Conservation (phyloP, 2,329 filamentous ascomycete genomes). For the Diaporthe capsici region DNA sequence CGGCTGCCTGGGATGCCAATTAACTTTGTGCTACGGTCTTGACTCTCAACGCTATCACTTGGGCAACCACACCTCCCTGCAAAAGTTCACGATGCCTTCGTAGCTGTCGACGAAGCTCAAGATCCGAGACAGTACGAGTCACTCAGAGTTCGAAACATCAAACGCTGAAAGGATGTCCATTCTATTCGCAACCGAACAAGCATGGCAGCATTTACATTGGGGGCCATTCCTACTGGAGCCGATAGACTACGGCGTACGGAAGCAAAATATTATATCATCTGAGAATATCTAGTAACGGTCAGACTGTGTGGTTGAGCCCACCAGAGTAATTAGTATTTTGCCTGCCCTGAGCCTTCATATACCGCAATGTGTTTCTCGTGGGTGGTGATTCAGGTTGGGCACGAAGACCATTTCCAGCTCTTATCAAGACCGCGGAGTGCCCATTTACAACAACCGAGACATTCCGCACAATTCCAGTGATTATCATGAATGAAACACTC, state of each 20-base stretch:
- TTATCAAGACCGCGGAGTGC: too few relatives aligned
- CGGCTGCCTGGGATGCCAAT: background rate
- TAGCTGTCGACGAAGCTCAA: background rate
- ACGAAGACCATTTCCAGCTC: background rate
- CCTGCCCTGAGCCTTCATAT: too few relatives aligned
- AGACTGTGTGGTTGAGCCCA: background rate
- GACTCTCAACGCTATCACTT: background rate
- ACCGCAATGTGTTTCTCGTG: background rate
- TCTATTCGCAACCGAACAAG: background rate
- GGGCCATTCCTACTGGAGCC: background rate
- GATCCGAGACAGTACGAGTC: conserved; percentile 6
- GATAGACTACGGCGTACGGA: background rate
- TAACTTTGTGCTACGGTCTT: conserved; percentile 1
- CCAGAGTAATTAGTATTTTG: background rate
- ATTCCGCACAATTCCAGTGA: background rate
- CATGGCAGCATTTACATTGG: background rate
- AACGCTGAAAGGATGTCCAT: background rate
- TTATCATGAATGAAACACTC: background rate
- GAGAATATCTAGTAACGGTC: too few relatives aligned
- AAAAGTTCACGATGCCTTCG: background rate
- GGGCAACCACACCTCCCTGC: background rate
- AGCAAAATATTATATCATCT: too few relatives aligned
- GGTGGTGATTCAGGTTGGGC: too few relatives aligned
- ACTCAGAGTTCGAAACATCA: background rate
- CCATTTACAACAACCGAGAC: background rate